A percentile compares a stretch with the other conserved stretches of the same genome.
These are phyloP conservation scores for Plantago coronopus DNA, from an alignment of 305 asterid genomes.

Conservation along the genomic window DNA sequence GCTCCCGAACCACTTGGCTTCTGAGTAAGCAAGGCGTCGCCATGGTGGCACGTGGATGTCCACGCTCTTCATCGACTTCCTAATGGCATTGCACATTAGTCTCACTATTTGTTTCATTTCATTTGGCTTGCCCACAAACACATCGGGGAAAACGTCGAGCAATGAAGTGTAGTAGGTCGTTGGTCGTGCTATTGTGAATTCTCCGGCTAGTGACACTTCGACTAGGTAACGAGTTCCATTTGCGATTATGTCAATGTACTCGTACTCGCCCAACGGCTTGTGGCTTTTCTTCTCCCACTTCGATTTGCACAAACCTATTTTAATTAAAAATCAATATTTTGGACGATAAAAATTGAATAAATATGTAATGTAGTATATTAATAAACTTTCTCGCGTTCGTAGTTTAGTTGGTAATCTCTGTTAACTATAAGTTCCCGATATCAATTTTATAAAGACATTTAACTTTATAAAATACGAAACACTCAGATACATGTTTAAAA, in stretches of 20 bases:
- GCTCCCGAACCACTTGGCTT: conserved; percentile 52
- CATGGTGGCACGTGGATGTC: conserved; percentile 57
- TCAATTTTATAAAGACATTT: too few relatives aligned
- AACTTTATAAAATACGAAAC: too few relatives aligned
- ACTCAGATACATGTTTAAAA: too few relatives aligned
- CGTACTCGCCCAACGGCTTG: conserved; percentile 56
- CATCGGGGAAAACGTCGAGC: conserved; percentile 32
- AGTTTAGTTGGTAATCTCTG: too few relatives aligned
- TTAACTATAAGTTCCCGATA: too few relatives aligned
- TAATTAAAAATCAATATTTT: not conserved
- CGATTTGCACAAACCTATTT: conserved; percentile 76
- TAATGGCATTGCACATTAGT: conserved; percentile 45
- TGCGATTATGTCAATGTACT: conserved; percentile 50
- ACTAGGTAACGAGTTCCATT: conserved; percentile 47
- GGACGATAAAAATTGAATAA: not conserved
- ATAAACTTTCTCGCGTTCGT: too few relatives aligned
- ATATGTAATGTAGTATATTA: too few relatives aligned
- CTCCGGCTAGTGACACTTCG: conserved; percentile 48
- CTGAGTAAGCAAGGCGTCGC: conserved; percentile 51
- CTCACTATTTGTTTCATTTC: conserved; percentile 43
- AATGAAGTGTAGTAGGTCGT: conserved; percentile 34
- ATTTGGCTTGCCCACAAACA: conserved; percentile 38
- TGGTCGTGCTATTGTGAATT: conserved; percentile 69
- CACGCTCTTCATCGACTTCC: conserved; percentile 40
- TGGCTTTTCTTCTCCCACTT: conserved; percentile 66